Evolutionary conservation across 1,139 yeast genomes (phyloP), one percentile per base, ranked within the genome.

Genomic region (Blastobotrys elegans): DNA sequence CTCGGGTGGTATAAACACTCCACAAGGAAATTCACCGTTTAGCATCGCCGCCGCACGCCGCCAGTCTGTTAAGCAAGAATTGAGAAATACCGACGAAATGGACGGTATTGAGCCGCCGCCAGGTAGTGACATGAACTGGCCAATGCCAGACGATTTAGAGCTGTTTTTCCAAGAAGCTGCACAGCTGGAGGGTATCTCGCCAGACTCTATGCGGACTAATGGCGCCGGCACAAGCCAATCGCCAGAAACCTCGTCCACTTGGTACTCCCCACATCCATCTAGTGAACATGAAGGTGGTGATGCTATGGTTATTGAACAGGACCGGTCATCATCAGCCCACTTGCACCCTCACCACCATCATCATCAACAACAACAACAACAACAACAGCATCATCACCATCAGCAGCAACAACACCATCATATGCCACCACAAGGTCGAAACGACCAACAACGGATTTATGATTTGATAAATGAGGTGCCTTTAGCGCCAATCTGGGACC

Each of bases 401-500:
- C 39, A 44, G 24, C 51, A 29, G 21, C 44, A 37, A n/a, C 38
- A 27, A 3, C 35, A 8, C n/a, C 41, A 13, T 8, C 34, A 27
- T 2, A 20, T 27, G 24, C 42, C 43, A 4, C 30, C 29, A 13
- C 45, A 32, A 33, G 31, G 14, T 24, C 46, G 42, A 47, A 48
- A 66, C 44, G 84, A 80, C 53, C 81, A 80, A 3, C 76, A 74
- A 50, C 70, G 72, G 50, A 73, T 82, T 14, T 79, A 73, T 59
- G 86, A 81, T 56, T 67, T 84, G 66, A 75, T 84, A 50, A 76
- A 74, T 56, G 84, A 80, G 57, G 76, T 82, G 41, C 86, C 90
- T 1, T 73, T 78, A 22, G 86, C 83, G 40, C 73, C 83, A 31
- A 80, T 84, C 41, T 84, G 92, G 92, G 90, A 82, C 55, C 89